These are phyloP conservation scores for Cochlearia excelsa DNA, from an alignment of 345 rosid genomes.

Conservation along the genomic window DNA sequence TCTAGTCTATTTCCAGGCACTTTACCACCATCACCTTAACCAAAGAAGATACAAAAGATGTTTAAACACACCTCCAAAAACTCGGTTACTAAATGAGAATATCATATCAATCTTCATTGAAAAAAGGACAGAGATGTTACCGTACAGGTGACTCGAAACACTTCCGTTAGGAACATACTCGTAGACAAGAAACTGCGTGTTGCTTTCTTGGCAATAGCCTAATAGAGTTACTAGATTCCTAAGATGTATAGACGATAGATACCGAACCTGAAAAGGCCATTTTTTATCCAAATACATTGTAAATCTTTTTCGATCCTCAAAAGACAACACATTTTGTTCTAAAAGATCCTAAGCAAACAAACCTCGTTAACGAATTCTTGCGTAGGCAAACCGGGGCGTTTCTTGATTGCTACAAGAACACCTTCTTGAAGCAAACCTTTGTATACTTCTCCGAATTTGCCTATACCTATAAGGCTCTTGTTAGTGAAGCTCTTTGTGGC, in stretches of 20 bases:
- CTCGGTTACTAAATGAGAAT: slow-evolving; percentile 21
- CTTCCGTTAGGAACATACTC: slow-evolving; percentile 96
- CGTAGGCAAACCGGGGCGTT: slow-evolving; percentile 64
- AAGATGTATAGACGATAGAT: slow-evolving; percentile 80
- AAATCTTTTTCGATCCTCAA: too few species aligned
- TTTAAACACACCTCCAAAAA: slow-evolving; percentile 3
- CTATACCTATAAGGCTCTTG: slow-evolving; percentile 73
- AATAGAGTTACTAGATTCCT: slow-evolving; percentile 79
- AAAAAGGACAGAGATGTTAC: slow-evolving; percentile 67
- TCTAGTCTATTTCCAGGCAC: slow-evolving; percentile 74
- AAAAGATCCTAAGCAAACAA: slow-evolving; percentile 9
- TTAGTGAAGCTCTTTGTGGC: slow-evolving; percentile 76
- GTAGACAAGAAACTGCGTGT: slow-evolving; percentile 71
- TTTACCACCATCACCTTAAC: slow-evolving; percentile 56
- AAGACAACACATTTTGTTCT: neutral
- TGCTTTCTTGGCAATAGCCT: slow-evolving; percentile 89
- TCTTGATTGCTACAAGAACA: slow-evolving; percentile 86
- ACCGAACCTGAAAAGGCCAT: slow-evolving; percentile 54
- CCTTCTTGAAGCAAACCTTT: slow-evolving; percentile 94
- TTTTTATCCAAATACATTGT: too few species aligned
- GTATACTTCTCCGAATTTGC: slow-evolving; percentile 88
- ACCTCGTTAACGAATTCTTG: slow-evolving; percentile 89
- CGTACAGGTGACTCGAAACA: slow-evolving; percentile 93
- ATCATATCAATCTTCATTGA: neutral
- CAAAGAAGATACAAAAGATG: slow-evolving; percentile 9